Base-by-base conservation (phyloP, 257 asterid genomes). In the Solanum medicagineum region DNA sequence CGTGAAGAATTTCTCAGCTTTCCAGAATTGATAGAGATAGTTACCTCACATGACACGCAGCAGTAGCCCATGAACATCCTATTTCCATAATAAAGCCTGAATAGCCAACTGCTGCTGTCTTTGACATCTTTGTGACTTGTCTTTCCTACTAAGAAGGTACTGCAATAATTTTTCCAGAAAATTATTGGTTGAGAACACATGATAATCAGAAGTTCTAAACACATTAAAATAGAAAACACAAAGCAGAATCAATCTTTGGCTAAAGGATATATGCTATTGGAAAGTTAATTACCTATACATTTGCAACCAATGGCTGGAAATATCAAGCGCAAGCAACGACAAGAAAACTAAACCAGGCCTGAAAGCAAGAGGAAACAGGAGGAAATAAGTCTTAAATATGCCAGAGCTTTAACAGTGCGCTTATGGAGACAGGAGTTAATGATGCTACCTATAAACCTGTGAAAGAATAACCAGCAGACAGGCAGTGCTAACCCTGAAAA, bases 241-340 rank as follows among this genome's bases (percentile, higher is more conserved):
- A 66, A 47, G 84, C 44, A 85, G 56, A 14, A 20, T 51, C 85
- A 65, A 80, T 69, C 65, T 15, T 24, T 26, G 29, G 15, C 55
- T 81, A 57, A 79, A 10, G 9, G 83, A 79, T 53, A 79, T 53
- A 47, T 79, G 14, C 40, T 26, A 53, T 54, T 53, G 83, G 83
- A 53, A 66, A 44, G 62, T 83, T 49, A 57, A 85, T 82, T 91
- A 95, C 99, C 99, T 95, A 88, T 97, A 97, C 99, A 95, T 97
- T 91, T 97, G 99, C 92, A 95, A 90, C 99, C 99, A 97, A 71
- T 97, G 99, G 90, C 99, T 97, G 88, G 90, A 94, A 70, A 97
- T 97, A 91, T 97, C 99, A 51, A 97, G 88, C 68, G 98, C 98
- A 85, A 97, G 96, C 94, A 97, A 88, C 45, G 94, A 91, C 89